Evolutionary conservation across 169 alveolate species (phyloP).

Genomic region (Babesia bovis): DNA sequence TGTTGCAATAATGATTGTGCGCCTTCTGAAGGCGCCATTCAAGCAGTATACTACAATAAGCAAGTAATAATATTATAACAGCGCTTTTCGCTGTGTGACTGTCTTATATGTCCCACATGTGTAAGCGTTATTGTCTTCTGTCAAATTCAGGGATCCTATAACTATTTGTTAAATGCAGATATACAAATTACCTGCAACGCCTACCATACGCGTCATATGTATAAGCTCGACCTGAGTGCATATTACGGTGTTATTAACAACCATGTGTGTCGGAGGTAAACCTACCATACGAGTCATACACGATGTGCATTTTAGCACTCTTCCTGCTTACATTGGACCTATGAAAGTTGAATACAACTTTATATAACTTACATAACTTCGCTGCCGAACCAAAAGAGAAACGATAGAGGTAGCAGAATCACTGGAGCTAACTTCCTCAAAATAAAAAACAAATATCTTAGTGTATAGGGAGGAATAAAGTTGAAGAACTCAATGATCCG

Average conservation of each 20-base stretch:
- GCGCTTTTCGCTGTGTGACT: not conserved
- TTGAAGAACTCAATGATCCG: constrained; percentile 8
- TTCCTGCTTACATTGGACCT: constrained; percentile 19
- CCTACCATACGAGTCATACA: constrained; percentile 67
- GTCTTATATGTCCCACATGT: constrained; percentile 21
- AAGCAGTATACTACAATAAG: not conserved
- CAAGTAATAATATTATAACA: not conserved
- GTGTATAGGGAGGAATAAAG: constrained; percentile 15
- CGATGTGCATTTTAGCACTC: constrained; percentile 41
- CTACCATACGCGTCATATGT: constrained; percentile 63
- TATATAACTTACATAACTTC: constrained; percentile 45
- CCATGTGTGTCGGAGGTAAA: too few species aligned
- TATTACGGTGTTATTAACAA: not conserved
- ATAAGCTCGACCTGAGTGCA: constrained; percentile 61
- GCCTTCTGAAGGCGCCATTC: constrained; percentile 55
- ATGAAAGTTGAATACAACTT: not conserved
- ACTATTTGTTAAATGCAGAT: not conserved
- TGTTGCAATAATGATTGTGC: constrained; percentile 31
- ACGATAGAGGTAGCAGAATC: constrained; percentile 46
- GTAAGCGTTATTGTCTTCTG: constrained; percentile 38
- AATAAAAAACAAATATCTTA: constrained; percentile 43
- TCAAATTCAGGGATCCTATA: constrained; percentile 61
- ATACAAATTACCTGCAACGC: constrained; percentile 45
- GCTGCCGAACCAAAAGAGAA: constrained; percentile 32
- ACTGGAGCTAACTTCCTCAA: constrained; percentile 43